Evolutionary conservation across 2,329 filamentous ascomycete genomes (phyloP), one percentile per base, ranked within the genome.

Genomic region (Neofusicoccum umdonicola): DNA sequence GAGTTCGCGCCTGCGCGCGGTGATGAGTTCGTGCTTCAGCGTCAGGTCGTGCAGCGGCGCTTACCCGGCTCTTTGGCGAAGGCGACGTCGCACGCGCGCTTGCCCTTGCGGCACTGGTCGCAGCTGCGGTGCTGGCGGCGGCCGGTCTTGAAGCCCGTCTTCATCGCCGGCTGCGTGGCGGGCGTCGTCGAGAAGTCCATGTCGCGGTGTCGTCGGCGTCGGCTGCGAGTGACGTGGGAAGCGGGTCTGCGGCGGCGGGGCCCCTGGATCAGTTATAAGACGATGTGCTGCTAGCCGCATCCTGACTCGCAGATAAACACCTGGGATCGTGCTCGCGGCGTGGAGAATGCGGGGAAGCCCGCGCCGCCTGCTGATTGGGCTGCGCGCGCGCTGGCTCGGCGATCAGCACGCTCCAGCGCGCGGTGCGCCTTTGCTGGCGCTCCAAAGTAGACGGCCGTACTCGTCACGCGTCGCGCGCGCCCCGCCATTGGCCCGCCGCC

Each of bases 61-160:
- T 60, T 60, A 60, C 56, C 56, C 41, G 56, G 56, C 56, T 77
- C 74, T 56, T 76, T 74, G 22, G 75, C 45, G 51, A 79, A 75
- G 5, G 71, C 71, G 4, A 78, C 79, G 67, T 82, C 79, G 68
- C 80, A 82, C 5, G 77, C 79, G 63, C 79, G 71, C 67, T 81
- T 81, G 22, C 80, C 79, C 66, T 78, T 79, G 22, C 80, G 75
- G 67, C 80, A 82, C 64, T 79, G 79, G 65, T 82, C 80, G 67
- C 80, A 82, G 66, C 79, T 81, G 56, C 79, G 74, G 64, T 80
- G 75, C 64, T 80, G 78, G 65, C 77, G 77, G 50, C 78, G 74
- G 52, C 70, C 72, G 11, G 74, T 74, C 57, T 73, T 74, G n/a
- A 71, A 73, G 27, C 56, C 56, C 15, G 41, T 19, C 56, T 60